Conservation (phyloP, 768 basidiomycete genomes). For the Amanita thiersii region DNA sequence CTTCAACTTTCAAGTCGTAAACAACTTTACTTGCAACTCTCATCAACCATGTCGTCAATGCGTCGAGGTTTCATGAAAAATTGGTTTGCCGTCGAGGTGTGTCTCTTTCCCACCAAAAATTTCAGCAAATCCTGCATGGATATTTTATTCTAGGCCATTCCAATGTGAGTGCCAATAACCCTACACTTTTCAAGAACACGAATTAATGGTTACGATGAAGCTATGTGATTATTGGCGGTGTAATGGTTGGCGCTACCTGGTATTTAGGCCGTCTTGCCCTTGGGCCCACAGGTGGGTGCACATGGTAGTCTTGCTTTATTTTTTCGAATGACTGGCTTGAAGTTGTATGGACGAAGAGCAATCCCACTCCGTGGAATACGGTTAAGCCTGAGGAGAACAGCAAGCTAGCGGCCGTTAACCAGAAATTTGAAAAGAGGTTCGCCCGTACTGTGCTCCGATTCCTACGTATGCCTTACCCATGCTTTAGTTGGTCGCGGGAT, state of each 20-base stretch:
- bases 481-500: conserved; percentile 63
- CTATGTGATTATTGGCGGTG: conserved; percentile 44
- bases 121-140: neutral
- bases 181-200: conserved; percentile 2
- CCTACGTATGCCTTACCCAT: conserved; percentile 5
- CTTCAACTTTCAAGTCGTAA: too few species aligned
- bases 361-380: conserved; percentile 87
- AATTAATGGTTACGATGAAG: conserved; percentile 16
- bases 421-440: conserved; percentile 69
- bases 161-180: conserved; percentile 31
- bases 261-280: conserved; percentile 60
- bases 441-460: conserved; percentile 16
- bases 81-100: conserved; percentile 70
- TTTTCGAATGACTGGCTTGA: conserved; percentile 3
- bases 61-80: conserved; percentile 46
- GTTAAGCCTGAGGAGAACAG: conserved; percentile 69
- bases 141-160: conserved; percentile 30
- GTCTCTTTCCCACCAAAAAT: conserved; percentile 11
- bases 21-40: too few species aligned
- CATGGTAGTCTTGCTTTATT: conserved; percentile 1
- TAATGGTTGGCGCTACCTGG: conserved; percentile 53
- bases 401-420: conserved; percentile 62
- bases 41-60: conserved; percentile 15
- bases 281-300: conserved; percentile 42
- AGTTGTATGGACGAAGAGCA: conserved; percentile 55